Conservation (phyloP, 2,329 filamentous ascomycete genomes). For the Colletotrichum sp. region DNA sequence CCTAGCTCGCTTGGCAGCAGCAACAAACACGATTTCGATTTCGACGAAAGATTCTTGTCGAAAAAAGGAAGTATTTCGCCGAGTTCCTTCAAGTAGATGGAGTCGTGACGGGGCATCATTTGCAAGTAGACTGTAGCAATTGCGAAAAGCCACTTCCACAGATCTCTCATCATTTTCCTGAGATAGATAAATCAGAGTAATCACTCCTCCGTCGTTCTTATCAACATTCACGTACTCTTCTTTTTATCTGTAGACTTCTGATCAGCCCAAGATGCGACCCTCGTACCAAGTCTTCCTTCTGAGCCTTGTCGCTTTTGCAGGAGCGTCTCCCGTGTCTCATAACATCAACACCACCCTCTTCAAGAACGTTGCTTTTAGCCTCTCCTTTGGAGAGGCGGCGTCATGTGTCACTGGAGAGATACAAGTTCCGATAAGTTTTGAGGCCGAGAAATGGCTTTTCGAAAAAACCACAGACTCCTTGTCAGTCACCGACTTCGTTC, state of each 20-base stretch:
- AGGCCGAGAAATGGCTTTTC: background rate
- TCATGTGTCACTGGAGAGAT: background rate
- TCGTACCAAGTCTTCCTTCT: background rate
- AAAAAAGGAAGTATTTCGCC: background rate
- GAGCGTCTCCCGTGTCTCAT: background rate
- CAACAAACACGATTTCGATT: accelerated
- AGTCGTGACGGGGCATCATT: background rate
- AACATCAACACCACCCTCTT: background rate
- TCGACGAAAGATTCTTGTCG: background rate
- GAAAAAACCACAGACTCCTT: background rate
- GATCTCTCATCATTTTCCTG: background rate
- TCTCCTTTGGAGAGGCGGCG: background rate
- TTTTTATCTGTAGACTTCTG: accelerated
- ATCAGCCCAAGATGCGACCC: background rate
- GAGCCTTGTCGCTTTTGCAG: background rate
- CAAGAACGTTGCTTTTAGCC: accelerated
- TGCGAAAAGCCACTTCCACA: background rate
- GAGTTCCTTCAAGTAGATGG: background rate
- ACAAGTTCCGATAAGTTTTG: background rate
- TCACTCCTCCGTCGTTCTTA: background rate
- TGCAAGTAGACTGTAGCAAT: background rate
- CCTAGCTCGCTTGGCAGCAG: accelerated
- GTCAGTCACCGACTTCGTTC: background rate
- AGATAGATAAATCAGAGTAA: accelerated
- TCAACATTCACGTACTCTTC: background rate